Evolutionary conservation across 805 yeast genomes (phyloP).

Genomic region (Candida boidinii): DNA sequence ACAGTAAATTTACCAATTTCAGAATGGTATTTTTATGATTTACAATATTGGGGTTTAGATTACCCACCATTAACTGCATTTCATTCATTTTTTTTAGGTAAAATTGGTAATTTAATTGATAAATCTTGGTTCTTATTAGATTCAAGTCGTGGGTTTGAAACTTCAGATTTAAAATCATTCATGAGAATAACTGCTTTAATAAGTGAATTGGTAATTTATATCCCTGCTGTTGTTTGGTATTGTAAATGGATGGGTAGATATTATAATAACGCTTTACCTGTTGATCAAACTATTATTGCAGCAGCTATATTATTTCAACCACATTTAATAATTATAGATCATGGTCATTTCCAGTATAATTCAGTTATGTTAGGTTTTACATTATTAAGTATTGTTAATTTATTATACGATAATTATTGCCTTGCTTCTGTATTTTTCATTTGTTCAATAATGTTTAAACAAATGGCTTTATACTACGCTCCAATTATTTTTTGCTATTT

Average conservation of each 20-base stretch:
- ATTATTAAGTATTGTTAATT: slow-evolving; percentile 54
- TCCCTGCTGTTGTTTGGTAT: slow-evolving; percentile 73
- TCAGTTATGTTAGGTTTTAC: slow-evolving; percentile 90
- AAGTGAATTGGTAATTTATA: slow-evolving; percentile 65
- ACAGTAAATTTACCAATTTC: slow-evolving; percentile 66
- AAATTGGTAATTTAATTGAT: slow-evolving; percentile 56
- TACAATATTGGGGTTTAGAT: slow-evolving; percentile 93
- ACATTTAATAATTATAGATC: slow-evolving; percentile 74
- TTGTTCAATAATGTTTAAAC: slow-evolving; percentile 75
- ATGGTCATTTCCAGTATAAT: slow-evolving; percentile 96
- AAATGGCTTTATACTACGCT: slow-evolving; percentile 90
- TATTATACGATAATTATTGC: slow-evolving; percentile 54
- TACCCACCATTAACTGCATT: slow-evolving; percentile 96
- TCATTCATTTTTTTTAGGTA: slow-evolving; percentile 78
- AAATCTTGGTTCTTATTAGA: slow-evolving; percentile 71
- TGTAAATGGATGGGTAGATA: slow-evolving; percentile 64
- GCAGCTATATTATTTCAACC: slow-evolving; percentile 84
- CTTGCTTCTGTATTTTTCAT: slow-evolving; percentile 74
- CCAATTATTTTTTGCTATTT: slow-evolving; percentile 82
- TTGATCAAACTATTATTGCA: slow-evolving; percentile 69
- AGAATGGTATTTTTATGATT: slow-evolving; percentile 84
- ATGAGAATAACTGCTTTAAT: slow-evolving; percentile 77
- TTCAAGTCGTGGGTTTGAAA: slow-evolving; percentile 69
- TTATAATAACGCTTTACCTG: slow-evolving; percentile 39
- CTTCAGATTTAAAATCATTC: slow-evolving; percentile 57